phyloP scores from a whole-genome alignment of 169 alveolate species.

The Eimeria maxima region DNA sequence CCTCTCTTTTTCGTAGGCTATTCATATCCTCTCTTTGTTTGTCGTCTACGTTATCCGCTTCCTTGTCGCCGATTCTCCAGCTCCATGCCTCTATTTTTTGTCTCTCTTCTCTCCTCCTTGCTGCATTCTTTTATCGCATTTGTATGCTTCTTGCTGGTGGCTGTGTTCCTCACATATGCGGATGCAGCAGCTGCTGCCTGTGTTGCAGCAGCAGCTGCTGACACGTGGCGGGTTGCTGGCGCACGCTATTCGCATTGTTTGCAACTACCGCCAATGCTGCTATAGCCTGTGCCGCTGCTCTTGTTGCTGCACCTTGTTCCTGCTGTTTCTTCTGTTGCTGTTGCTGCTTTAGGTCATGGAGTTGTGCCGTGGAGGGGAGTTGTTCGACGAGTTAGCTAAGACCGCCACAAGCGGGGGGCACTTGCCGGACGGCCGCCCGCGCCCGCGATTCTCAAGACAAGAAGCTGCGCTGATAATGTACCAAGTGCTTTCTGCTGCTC shows the following conservation, averaged over 20 bases:
- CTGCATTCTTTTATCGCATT: too few species aligned
- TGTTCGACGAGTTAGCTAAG: slow-evolving; percentile 62
- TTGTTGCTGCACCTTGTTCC: neutral
- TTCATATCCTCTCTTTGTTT: too few species aligned
- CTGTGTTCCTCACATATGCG: too few species aligned
- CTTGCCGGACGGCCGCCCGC: neutral
- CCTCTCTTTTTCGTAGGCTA: too few species aligned
- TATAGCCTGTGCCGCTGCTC: slow-evolving; percentile 14
- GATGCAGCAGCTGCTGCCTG: too few species aligned
- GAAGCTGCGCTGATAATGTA: slow-evolving; percentile 74
- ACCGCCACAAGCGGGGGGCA: slow-evolving; percentile 3
- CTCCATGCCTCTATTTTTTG: too few species aligned
- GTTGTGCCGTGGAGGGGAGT: slow-evolving; percentile 80
- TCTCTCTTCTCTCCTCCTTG: too few species aligned
- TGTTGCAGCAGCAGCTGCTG: too few species aligned
- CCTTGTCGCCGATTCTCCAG: too few species aligned
- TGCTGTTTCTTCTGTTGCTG: neutral
- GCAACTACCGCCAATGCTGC: neutral
- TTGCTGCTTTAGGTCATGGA: slow-evolving; percentile 28
- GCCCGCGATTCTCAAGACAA: slow-evolving; percentile 12
- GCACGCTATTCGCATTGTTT: neutral
- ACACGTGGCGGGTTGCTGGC: too few species aligned
- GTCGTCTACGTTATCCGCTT: too few species aligned
- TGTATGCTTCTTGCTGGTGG: too few species aligned
- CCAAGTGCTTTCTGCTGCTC: slow-evolving; percentile 72